phyloP scores from a whole-genome alignment of 2,329 filamentous ascomycete genomes.

The Drechslera avenae region DNA sequence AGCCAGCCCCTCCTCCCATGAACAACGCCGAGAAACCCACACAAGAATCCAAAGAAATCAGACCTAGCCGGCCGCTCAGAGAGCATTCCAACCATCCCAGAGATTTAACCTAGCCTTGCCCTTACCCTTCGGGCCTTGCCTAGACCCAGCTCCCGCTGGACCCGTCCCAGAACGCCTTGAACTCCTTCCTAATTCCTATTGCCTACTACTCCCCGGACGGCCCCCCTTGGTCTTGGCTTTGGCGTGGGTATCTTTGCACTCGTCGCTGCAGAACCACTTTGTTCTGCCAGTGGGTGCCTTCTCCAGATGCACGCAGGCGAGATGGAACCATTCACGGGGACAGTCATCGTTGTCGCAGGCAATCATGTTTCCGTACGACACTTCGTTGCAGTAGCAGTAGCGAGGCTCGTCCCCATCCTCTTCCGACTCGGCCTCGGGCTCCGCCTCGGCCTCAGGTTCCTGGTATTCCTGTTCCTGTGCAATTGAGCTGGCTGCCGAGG shows the following conservation, averaged over 20 bases:
- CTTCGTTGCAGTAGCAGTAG: conserved; percentile 69
- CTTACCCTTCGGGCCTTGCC: conserved; percentile 40
- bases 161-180: conserved; percentile 45
- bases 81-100: conserved; percentile 47
- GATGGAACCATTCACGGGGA: conserved; percentile 70
- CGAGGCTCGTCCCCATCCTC: conserved; percentile 58
- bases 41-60: conserved; percentile 29
- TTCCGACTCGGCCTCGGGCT: conserved; percentile 42
- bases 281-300: conserved; percentile 58
- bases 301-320: conserved; percentile 66
- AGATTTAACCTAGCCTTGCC: conserved; percentile 42
- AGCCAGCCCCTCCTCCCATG: not conserved
- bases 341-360: conserved; percentile 70
- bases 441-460: conserved; percentile 36
- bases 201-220: conserved; percentile 46
- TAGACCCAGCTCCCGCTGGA: conserved; percentile 35
- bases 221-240: conserved; percentile 43
- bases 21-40: conserved; percentile 8
- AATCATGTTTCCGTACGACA: conserved; percentile 70
- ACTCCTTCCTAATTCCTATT: conserved; percentile 50
- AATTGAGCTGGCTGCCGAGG: conserved; percentile 40
- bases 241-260: conserved; percentile 42
- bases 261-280: conserved; percentile 50
- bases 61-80: conserved; percentile 34
- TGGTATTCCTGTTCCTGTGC: conserved; percentile 42